phyloP scores from a whole-genome alignment of 1,284 basidiomycete species.

The Puccinia triticina region DNA sequence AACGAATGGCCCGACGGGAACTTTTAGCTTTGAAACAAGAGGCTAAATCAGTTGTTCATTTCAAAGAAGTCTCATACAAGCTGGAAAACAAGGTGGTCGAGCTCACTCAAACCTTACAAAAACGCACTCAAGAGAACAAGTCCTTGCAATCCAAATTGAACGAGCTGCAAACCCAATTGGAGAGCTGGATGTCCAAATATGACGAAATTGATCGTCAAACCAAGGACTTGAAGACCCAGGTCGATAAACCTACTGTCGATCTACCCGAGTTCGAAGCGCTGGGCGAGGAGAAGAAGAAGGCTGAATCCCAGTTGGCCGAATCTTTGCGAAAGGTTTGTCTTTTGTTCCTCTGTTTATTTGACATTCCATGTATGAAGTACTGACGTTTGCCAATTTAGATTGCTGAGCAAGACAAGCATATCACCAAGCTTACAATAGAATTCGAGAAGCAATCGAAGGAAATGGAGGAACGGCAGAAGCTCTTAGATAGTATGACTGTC shows the following conservation, averaged over 20 bases:
- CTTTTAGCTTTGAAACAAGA: conserved; percentile 81
- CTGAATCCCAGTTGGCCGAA: conserved; percentile 81
- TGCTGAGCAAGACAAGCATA: conserved; percentile 79
- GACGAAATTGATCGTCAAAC: conserved; percentile 81
- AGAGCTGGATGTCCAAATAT: conserved; percentile 80
- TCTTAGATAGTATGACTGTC: conserved; percentile 60
- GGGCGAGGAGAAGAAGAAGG: conserved; percentile 73
- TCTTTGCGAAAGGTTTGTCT: conserved; percentile 65
- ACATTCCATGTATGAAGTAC: background rate
- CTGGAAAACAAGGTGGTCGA: conserved; percentile 99
- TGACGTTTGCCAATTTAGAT: conserved; percentile 60
- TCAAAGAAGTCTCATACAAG: conserved; percentile 97
- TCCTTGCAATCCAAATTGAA: conserved; percentile 74
- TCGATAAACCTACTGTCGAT: conserved; percentile 75
- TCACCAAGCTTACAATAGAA: conserved; percentile 78
- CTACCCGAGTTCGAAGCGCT: conserved; percentile 76
- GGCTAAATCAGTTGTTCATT: conserved; percentile 94
- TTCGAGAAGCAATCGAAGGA: conserved; percentile 73
- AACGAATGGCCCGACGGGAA: conserved; percentile 82
- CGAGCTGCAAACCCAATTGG: conserved; percentile 81
- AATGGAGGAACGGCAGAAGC: conserved; percentile 77
- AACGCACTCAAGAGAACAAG: conserved; percentile 88
- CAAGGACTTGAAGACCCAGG: conserved; percentile 73
- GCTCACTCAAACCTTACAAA: conserved; percentile 93
- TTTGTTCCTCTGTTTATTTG: background rate